Evolutionary conservation across 371 early-diverging fungal species (phyloP).

Genomic region (Nematocida sp.): DNA sequence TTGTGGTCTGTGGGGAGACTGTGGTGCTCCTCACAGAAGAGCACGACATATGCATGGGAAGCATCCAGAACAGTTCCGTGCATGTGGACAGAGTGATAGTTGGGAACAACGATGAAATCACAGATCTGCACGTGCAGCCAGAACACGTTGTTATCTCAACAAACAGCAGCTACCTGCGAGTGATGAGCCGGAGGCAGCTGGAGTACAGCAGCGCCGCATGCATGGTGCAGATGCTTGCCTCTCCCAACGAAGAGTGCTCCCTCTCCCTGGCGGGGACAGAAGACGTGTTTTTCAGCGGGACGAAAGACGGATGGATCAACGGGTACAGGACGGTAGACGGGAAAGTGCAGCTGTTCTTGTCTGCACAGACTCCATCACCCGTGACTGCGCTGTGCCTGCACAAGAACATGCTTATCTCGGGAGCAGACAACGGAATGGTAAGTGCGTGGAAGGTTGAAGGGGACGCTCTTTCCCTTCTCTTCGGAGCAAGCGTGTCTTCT

Average conservation of each 20-base stretch:
- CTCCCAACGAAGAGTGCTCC: constrained; percentile 33
- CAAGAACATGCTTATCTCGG: constrained; percentile 13
- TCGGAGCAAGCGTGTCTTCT: neutral
- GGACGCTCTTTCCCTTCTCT: neutral
- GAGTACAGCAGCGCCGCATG: neutral
- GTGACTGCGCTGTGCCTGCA: constrained; percentile 31
- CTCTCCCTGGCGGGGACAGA: neutral
- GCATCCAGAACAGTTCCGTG: neutral
- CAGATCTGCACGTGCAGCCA: constrained; percentile 17
- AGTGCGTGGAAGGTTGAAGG: constrained; percentile 19
- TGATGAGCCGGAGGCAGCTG: neutral
- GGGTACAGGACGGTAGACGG: neutral
- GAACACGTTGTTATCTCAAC: constrained; percentile 8
- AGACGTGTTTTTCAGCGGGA: constrained; percentile 20
- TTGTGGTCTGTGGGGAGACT: constrained; percentile 4
- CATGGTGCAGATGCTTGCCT: neutral
- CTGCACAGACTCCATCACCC: neutral
- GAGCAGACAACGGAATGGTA: constrained; percentile 17
- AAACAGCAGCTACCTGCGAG: constrained; percentile 22
- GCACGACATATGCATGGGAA: neutral
- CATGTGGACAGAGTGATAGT: constrained; percentile 4
- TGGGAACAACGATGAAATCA: constrained; percentile 48
- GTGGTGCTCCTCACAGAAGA: constrained; percentile 31
- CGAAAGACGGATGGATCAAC: constrained; percentile 32
- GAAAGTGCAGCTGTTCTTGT: neutral